Conservation (phyloP, 2,329 filamentous ascomycete genomes). For the Aaosphaeria pasadenensis region DNA sequence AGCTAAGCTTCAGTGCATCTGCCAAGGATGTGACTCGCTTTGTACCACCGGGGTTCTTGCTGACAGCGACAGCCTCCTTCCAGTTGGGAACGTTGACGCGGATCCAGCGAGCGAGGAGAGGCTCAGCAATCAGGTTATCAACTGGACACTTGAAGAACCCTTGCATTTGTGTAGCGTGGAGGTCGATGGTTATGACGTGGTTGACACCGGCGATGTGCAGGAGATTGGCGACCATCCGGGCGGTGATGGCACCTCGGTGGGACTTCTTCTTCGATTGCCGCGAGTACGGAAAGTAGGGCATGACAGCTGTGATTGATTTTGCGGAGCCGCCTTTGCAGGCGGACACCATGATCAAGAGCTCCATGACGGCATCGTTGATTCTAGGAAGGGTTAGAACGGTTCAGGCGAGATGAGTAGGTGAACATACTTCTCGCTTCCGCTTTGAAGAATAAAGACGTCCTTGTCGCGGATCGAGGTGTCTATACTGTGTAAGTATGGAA, state of each 20-base stretch:
- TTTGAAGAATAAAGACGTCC: constrained; percentile 98
- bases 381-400: constrained; percentile 24
- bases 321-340: constrained; percentile 97
- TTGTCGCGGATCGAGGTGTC: constrained; percentile 81
- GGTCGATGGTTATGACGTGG: constrained; percentile 95
- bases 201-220: constrained; percentile 91
- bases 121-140: constrained; percentile 95
- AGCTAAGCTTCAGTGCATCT: constrained; percentile 94
- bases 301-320: constrained; percentile 92
- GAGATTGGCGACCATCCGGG: constrained; percentile 94
- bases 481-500: constrained; percentile 13
- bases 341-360: constrained; percentile 97
- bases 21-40: constrained; percentile 95
- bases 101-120: constrained; percentile 94
- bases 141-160: constrained; percentile 98
- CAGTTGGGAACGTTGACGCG: constrained; percentile 82
- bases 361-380: constrained; percentile 99
- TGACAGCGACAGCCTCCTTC: constrained; percentile 91
- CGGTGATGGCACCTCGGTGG: constrained; percentile 92
- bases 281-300: constrained; percentile 98
- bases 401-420: constrained; percentile 2
- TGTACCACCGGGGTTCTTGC: constrained; percentile 95
- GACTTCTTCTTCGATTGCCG: constrained; percentile 99
- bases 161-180: constrained; percentile 95
- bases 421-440: constrained; percentile 73